Evolutionary conservation across 2,329 filamentous ascomycete genomes (phyloP).

Genomic region (Elsinoe batatas): DNA sequence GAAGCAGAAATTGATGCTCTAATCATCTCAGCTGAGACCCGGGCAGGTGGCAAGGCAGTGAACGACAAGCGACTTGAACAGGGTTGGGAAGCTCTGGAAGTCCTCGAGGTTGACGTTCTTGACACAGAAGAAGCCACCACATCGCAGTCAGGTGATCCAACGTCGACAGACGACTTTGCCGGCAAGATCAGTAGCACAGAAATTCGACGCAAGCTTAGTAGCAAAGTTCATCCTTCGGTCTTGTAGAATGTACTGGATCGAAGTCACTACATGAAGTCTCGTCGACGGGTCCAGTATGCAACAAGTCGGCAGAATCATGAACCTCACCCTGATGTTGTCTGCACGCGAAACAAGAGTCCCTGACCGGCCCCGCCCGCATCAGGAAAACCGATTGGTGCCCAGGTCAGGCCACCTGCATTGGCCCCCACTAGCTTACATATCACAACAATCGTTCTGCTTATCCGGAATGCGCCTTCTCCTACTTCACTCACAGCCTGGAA

Average conservation of each 20-base stretch:
- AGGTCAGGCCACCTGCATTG: too few relatives aligned
- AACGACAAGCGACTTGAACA: constrained; percentile 71
- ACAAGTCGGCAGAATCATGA: neutral
- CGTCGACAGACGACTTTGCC: constrained; percentile 52
- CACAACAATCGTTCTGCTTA: too few relatives aligned
- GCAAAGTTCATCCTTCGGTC: constrained; percentile 15
- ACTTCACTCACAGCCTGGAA: too few relatives aligned
- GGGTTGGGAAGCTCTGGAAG: constrained; percentile 64
- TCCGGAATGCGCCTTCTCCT: too few relatives aligned
- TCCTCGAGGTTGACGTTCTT: constrained; percentile 85
- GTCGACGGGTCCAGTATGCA: too few relatives aligned
- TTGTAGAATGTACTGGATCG: neutral
- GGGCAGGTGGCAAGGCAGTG: constrained; percentile 70
- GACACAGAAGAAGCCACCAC: constrained; percentile 47
- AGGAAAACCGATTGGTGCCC: too few relatives aligned
- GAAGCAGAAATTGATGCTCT: constrained; percentile 68
- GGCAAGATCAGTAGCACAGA: constrained; percentile 87
- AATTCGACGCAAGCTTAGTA: constrained; percentile 41
- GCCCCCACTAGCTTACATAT: too few relatives aligned
- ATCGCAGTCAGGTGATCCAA: constrained; percentile 17
- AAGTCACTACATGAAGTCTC: too few relatives aligned
- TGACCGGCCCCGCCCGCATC: too few relatives aligned
- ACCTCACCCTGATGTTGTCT: too few relatives aligned
- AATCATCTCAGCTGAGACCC: constrained; percentile 80
- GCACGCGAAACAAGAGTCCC: too few relatives aligned